Evolutionary conservation across 2,329 filamentous ascomycete genomes (phyloP).

Genomic region (Lizonia empirigonia): DNA sequence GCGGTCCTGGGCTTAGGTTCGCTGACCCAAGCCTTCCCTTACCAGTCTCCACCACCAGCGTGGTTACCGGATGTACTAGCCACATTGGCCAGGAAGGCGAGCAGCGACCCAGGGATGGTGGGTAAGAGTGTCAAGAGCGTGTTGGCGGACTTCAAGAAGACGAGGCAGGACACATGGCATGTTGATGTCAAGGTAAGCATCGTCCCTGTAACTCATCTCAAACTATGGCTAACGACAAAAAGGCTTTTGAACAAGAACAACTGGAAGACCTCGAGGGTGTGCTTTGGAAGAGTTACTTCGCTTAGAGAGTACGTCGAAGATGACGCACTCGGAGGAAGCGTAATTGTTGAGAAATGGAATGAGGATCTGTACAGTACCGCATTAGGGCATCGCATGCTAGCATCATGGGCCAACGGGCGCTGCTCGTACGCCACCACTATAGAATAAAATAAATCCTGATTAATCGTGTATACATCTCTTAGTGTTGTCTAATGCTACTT

Average conservation of each 20-base stretch:
- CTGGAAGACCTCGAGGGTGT: slow-evolving; percentile 95
- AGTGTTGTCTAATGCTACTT: too few species aligned
- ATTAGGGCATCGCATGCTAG: neutral
- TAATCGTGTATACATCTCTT: too few species aligned
- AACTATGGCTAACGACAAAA: slow-evolving; percentile 1
- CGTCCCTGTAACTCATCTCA: neutral
- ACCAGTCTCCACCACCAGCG: slow-evolving; percentile 84
- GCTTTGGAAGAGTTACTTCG: slow-evolving; percentile 99
- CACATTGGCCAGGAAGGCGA: slow-evolving; percentile 80
- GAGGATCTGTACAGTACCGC: neutral
- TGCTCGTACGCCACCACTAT: too few species aligned
- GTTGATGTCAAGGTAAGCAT: slow-evolving; percentile 90
- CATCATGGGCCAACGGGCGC: too few species aligned
- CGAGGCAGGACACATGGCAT: slow-evolving; percentile 96
- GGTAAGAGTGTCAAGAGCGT: slow-evolving; percentile 95
- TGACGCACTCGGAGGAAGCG: neutral
- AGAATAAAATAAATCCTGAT: too few species aligned
- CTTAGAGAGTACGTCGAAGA: slow-evolving; percentile 53
- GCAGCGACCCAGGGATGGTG: slow-evolving; percentile 87
- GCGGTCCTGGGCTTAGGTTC: slow-evolving; percentile 90
- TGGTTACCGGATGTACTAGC: slow-evolving; percentile 96
- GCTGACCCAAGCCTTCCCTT: slow-evolving; percentile 93
- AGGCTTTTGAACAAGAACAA: slow-evolving; percentile 87
- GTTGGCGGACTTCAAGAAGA: slow-evolving; percentile 98
- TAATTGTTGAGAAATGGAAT: neutral